Evolutionary conservation across 2,329 filamentous ascomycete genomes (phyloP).

Genomic region (Aspergillus sojae): DNA sequence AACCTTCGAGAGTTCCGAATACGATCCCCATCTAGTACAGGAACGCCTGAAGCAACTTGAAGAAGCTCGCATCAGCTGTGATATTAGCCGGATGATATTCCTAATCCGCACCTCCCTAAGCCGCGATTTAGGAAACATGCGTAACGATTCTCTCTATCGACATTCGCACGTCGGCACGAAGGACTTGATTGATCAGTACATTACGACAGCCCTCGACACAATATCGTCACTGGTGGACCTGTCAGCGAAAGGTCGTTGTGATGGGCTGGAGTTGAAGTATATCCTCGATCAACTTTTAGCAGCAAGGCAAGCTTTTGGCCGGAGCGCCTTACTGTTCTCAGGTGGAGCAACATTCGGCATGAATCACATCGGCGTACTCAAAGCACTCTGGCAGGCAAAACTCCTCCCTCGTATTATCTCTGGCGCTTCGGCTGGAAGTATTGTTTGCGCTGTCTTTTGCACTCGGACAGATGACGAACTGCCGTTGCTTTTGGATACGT

Average conservation of each 20-base stretch:
- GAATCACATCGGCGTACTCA: slow-evolving; percentile 87
- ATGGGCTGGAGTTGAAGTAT: slow-evolving; percentile 60
- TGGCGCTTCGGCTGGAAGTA: slow-evolving; percentile 83
- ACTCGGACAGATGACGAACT: slow-evolving; percentile 78
- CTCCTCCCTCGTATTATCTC: slow-evolving; percentile 85
- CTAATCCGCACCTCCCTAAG: slow-evolving; percentile 78
- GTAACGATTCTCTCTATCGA: slow-evolving; percentile 77
- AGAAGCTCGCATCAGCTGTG: slow-evolving; percentile 69
- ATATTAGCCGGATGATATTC: slow-evolving; percentile 77
- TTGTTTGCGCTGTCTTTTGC: slow-evolving; percentile 80
- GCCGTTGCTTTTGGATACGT: slow-evolving; percentile 66
- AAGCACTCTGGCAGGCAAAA: slow-evolving; percentile 73
- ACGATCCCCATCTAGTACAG: slow-evolving; percentile 70
- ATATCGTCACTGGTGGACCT: slow-evolving; percentile 71
- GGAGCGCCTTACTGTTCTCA: slow-evolving; percentile 79
- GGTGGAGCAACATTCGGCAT: slow-evolving; percentile 90
- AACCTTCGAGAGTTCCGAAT: slow-evolving; percentile 67
- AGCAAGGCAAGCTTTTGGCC: slow-evolving; percentile 78
- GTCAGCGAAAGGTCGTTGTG: slow-evolving; percentile 53
- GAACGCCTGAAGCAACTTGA: slow-evolving; percentile 73
- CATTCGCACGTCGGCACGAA: slow-evolving; percentile 88
- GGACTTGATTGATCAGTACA: slow-evolving; percentile 81
- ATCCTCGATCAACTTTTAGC: slow-evolving; percentile 71
- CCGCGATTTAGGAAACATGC: slow-evolving; percentile 83
- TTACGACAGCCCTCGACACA: slow-evolving; percentile 74